These are phyloP conservation scores for Xylaria curta DNA, from an alignment of 495 filamentous ascomycete genomes.

Conservation along the genomic window DNA sequence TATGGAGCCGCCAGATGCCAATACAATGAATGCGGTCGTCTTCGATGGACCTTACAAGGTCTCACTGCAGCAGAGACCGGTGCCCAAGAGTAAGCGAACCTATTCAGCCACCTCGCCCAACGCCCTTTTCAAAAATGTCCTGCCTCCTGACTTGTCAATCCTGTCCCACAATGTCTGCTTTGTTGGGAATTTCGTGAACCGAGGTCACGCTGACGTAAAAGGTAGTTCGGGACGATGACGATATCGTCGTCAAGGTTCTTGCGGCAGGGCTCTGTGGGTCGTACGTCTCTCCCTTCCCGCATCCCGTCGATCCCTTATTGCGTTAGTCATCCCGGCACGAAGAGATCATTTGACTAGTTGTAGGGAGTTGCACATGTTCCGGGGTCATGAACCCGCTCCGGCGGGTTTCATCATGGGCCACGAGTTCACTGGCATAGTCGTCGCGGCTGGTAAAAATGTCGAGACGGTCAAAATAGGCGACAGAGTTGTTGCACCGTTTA, in stretches of 20 bases:
- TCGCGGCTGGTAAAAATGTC: conserved; percentile 70
- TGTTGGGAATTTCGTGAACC: neutral
- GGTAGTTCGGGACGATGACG: conserved; percentile 72
- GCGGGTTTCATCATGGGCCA: conserved; percentile 67
- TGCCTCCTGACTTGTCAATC: conserved; percentile 35
- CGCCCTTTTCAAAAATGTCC: conserved; percentile 2
- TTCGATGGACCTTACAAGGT: conserved; percentile 70
- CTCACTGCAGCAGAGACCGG: conserved; percentile 67
- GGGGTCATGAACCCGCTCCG: conserved; percentile 71
- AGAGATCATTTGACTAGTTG: conserved; percentile 16
- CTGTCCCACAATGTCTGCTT: neutral
- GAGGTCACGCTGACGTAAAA: conserved; percentile 20
- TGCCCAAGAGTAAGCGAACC: conserved; percentile 56
- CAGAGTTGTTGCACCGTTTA: conserved; percentile 82
- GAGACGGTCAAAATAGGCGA: conserved; percentile 77
- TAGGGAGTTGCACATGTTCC: conserved; percentile 90
- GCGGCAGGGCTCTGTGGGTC: conserved; percentile 91
- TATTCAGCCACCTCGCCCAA: neutral
- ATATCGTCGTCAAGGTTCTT: conserved; percentile 84
- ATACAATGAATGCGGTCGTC: conserved; percentile 72
- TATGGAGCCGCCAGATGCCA: conserved; percentile 33
- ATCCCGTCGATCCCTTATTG: conserved; percentile 1
- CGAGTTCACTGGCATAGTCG: conserved; percentile 82
- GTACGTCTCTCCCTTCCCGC: conserved; percentile 53
- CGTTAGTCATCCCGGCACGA: conserved; percentile 19